phyloP scores from a whole-genome alignment of 306 rosid genomes.

The Sechiopsis laciniata region DNA sequence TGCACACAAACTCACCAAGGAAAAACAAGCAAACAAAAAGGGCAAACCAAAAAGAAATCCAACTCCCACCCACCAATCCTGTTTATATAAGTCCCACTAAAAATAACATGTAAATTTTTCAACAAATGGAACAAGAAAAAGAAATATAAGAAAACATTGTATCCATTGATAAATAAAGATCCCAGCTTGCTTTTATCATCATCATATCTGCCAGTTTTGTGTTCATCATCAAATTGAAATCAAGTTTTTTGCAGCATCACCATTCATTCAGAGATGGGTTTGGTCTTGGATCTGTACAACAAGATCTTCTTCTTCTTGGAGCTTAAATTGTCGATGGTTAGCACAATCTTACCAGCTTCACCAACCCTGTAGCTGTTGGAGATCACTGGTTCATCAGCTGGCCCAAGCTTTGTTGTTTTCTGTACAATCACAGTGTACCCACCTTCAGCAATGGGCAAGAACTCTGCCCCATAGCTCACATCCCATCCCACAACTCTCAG shows the following conservation, averaged over 20 bases:
- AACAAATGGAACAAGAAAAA: constrained; percentile 24
- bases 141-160: constrained; percentile 24
- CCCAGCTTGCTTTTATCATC: background rate
- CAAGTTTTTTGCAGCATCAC: constrained; percentile 10
- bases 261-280: constrained; percentile 48
- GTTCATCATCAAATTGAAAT: background rate
- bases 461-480: constrained; percentile 79
- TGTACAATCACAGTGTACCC: constrained; percentile 81
- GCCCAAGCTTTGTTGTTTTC: constrained; percentile 56
- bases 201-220: constrained; percentile 13
- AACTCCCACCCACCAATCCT: constrained; percentile 25
- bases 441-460: constrained; percentile 59
- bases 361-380: constrained; percentile 57
- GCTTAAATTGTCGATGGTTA: constrained; percentile 73
- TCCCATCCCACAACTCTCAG: constrained; percentile 79
- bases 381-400: constrained; percentile 61
- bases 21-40: background rate
- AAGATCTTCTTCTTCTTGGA: constrained; percentile 93
- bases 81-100: background rate
- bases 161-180: constrained; percentile 28
- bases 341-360: constrained; percentile 70
- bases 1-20: constrained; percentile 2
- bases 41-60: constrained; percentile 28
- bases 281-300: constrained; percentile 83
- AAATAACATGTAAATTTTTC: constrained; percentile 27